Base-by-base conservation (phyloP, 192 early-diverging fungal genomes). In the Backusella circina region DNA sequence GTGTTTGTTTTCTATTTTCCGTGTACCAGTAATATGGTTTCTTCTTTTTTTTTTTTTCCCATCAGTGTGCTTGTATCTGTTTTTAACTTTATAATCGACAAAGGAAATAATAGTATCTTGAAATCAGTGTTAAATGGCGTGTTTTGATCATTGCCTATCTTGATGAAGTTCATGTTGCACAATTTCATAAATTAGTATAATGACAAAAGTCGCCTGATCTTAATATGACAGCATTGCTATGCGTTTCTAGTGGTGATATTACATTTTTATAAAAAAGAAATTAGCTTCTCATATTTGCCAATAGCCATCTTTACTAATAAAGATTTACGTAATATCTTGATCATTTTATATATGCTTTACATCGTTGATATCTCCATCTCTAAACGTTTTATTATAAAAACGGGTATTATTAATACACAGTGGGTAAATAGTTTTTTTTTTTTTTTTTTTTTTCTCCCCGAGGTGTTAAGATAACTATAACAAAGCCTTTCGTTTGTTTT, bases 71-170 rank as follows among this genome's bases (percentile, higher is more conserved):
- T 57, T 57, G n/a, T 26, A 57, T 57, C 2, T 57, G 21, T 28
- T 51, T 51, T 21, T 21, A 51, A 8, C 5, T 21, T 51, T 51
- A 57, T 26, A 26, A 26, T 9, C 51, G 9, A 47, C 44, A 18
- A 47, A 47, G 5, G 54, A 57, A 57, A 57, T 57, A 28, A 12
- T 13, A 61, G 26, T 47, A 61, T 61, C 12, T 61, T 26, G 23
- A 28, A 10, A 57, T 57, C 51, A 57, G 51, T 57, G 21, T 57
- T 54, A 57, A 57, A 28, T 61, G 54, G 54, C 54, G 54, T 61
- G 23, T 61, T 61, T 61, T 61, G 54, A 26, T 61, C 54, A 61
- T 61, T 61, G 26, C 54, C 54, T 61, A 61, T 61, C 54, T 61
- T 61, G 54, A 61, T 57, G 23, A 41, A 10, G 7, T 57, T 26